Evolutionary conservation across 371 early-diverging fungal species (phyloP), one percentile per base, ranked within the genome.

Genomic region (Apophysomyces ossiformis): DNA sequence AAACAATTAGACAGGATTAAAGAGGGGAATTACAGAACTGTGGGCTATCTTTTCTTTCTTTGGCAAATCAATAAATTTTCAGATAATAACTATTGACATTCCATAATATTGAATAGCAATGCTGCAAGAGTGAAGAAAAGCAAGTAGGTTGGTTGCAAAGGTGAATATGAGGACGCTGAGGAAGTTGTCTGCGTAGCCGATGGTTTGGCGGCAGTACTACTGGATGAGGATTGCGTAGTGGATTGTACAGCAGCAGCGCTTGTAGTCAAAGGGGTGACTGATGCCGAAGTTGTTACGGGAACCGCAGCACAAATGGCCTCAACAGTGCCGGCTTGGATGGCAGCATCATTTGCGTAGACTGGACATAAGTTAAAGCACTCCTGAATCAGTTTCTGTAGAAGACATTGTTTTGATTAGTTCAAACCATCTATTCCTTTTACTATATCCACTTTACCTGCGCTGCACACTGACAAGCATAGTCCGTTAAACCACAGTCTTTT

Each of bases 311-410:
- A 76, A 15, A 76, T 72, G 9, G 61, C 61, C 12, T 70, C 47
- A 32, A 72, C 69, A 7, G 68, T 65, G 35, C 70, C 65, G 16
- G 65, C 54, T 46, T 76, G 73, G n/a, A 68, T 64, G 9, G 54
- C 50, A 15, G 73, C 73, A 36, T 72, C 70, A 13, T 62, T 32
- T 38, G 68, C 66, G 36, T 72, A 72, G 8, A 63, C 54, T n/a
- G 76, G 76, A 57, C 76, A 76, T 6, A 76, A 56, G 64, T 76
- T 61, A 57, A 50, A 76, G 18, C 76, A 76, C 67, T 72, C 66
- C 11, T 64, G 70, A 36, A 76, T 76, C 9, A 76, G 46, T 45
- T 66, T 59, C 67, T 73, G 57, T 26, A 47, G n/a, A 4, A 15
- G 56, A 15, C 7, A 60, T 7, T 26, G 32, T 26, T 58, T 36